Conservation (phyloP, 768 basidiomycete species). For the Hericium rajendrae region DNA sequence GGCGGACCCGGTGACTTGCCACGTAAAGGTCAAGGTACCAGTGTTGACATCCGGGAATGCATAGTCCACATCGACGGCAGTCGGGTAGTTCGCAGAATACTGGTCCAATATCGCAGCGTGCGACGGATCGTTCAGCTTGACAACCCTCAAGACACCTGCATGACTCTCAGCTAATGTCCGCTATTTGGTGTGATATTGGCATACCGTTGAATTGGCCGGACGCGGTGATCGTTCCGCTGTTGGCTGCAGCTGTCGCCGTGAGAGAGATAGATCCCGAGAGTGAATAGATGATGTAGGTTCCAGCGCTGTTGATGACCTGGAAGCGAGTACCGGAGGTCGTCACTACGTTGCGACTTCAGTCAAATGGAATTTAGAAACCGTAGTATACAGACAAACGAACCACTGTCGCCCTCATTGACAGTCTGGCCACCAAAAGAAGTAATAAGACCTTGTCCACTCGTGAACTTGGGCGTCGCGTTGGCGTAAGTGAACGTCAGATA, state of each 20-base stretch:
- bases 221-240: slow-evolving; percentile 15
- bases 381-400: slow-evolving; percentile 7
- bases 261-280: slow-evolving; percentile 22
- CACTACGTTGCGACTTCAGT: slow-evolving; percentile 7
- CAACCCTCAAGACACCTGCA: slow-evolving; percentile 20
- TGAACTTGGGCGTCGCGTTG: slow-evolving; percentile 23
- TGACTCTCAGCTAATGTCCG: background rate
- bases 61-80: slow-evolving; percentile 20
- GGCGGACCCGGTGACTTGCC: slow-evolving; percentile 20
- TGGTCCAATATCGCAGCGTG: slow-evolving; percentile 22
- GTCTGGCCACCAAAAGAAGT: slow-evolving; percentile 20
- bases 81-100: slow-evolving; percentile 24
- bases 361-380: background rate
- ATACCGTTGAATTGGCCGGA: slow-evolving; percentile 20
- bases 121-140: slow-evolving; percentile 12
- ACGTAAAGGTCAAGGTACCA: slow-evolving; percentile 22
- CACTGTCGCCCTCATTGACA: slow-evolving; percentile 15
- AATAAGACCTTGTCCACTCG: slow-evolving; percentile 22
- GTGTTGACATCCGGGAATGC: slow-evolving; percentile 17
- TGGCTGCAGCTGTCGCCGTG: slow-evolving; percentile 13
- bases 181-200: background rate
- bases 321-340: slow-evolving; percentile 22
- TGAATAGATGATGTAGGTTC: slow-evolving; percentile 26
- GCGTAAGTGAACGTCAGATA: slow-evolving; percentile 26
- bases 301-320: slow-evolving; percentile 20